These are phyloP conservation scores for Penicillium sp. DNA, from an alignment of 2,329 filamentous ascomycete genomes.

Conservation along the genomic window DNA sequence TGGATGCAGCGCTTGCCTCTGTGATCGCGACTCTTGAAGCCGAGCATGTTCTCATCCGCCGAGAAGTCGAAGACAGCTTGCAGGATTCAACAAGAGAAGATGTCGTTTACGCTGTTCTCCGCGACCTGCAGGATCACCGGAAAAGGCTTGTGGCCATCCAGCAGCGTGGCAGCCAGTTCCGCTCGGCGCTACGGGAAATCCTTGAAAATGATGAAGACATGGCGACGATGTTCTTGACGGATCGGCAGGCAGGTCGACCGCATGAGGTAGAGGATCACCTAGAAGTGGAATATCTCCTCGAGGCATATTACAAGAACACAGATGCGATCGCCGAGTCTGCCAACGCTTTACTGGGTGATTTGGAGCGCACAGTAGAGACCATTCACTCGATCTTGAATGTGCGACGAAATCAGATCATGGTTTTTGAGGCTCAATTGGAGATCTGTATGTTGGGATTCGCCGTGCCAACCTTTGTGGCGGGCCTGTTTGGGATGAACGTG, in stretches of 20 bases:
- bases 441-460: conserved; percentile 38
- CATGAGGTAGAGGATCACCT: conserved; percentile 34
- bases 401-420: conserved; percentile 41
- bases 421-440: conserved; percentile 38
- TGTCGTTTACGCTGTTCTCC: conserved; percentile 21
- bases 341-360: conserved; percentile 25
- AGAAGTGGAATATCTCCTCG: conserved; percentile 39
- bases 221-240: conserved; percentile 37
- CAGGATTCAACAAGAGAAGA: conserved; percentile 18
- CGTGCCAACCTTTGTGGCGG: conserved; percentile 35
- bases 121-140: conserved; percentile 28
- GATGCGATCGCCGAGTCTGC: conserved; percentile 35
- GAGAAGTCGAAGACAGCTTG: conserved; percentile 19
- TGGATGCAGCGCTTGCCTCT: conserved; percentile 36
- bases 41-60: conserved; percentile 26
- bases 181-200: conserved; percentile 32
- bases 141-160: conserved; percentile 28
- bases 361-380: conserved; percentile 33
- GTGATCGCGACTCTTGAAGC: conserved; percentile 35
- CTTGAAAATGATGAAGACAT: conserved; percentile 38
- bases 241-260: conserved; percentile 27
- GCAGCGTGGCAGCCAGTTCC: conserved; percentile 35
- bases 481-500: conserved; percentile 40
- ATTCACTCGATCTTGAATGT: conserved; percentile 35
- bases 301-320: conserved; percentile 37